These are phyloP conservation scores for Mucor saturninus DNA, from an alignment of 371 early-diverging fungal genomes.

Conservation along the genomic window DNA sequence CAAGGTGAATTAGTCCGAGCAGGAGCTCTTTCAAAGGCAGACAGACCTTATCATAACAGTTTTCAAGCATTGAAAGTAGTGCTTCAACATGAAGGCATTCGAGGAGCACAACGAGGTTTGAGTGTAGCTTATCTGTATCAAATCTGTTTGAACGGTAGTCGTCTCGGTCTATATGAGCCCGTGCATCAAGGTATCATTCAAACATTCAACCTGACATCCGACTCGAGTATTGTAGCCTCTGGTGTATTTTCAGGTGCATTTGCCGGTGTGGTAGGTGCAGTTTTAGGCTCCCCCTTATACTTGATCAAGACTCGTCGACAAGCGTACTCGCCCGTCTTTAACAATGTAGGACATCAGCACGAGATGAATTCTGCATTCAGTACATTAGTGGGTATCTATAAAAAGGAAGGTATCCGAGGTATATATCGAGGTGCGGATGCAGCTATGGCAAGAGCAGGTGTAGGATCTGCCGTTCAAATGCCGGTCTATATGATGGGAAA, in stretches of 20 bases:
- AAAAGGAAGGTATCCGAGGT: slow-evolving; percentile 73
- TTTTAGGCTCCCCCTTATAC: slow-evolving; percentile 87
- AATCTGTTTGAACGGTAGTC: slow-evolving; percentile 89
- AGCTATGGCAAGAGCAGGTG: slow-evolving; percentile 89
- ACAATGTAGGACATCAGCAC: slow-evolving; percentile 91
- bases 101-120: slow-evolving; percentile 90
- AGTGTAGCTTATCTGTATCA: slow-evolving; percentile 94
- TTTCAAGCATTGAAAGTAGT: slow-evolving; percentile 82
- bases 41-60: slow-evolving; percentile 78
- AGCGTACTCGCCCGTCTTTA: slow-evolving; percentile 76
- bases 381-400: slow-evolving; percentile 73
- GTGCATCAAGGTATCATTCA: slow-evolving; percentile 39
- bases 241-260: slow-evolving; percentile 69
- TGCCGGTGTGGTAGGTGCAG: slow-evolving; percentile 83
- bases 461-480: slow-evolving; percentile 92
- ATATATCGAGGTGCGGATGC: slow-evolving; percentile 90
- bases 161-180: slow-evolving; percentile 92
- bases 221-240: slow-evolving; percentile 49
- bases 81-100: slow-evolving; percentile 80
- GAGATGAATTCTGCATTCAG: slow-evolving; percentile 71
- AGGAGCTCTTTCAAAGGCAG: slow-evolving; percentile 51
- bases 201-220: slow-evolving; percentile 25
- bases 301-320: slow-evolving; percentile 96
- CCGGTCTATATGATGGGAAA: slow-evolving; percentile 89
- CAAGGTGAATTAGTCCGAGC: slow-evolving; percentile 87